Evolutionary conservation across 805 yeast genomes (phyloP).

Genomic region (Lachancea lanzarotensis): DNA sequence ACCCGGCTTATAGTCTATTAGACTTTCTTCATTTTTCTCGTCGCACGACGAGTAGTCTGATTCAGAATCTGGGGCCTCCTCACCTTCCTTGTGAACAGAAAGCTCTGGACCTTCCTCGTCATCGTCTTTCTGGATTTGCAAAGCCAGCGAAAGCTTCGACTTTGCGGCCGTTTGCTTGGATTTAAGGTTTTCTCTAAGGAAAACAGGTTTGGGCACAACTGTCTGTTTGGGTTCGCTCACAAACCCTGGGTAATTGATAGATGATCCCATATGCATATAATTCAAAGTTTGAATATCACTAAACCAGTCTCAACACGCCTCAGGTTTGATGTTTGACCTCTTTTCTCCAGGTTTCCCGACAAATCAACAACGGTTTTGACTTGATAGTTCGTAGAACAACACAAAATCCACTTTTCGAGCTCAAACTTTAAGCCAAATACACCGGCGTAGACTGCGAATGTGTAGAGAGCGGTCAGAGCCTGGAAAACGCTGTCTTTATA

Average conservation of each 20-base stretch:
- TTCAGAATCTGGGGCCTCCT: conserved; percentile 27
- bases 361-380: background rate
- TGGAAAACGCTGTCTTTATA: too few species aligned
- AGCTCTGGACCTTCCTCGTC: conserved; percentile 1
- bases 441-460: too few species aligned
- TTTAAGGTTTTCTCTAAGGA: conserved; percentile 9
- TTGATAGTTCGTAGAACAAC: background rate
- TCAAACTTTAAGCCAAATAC: background rate
- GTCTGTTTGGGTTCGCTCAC: conserved; percentile 10
- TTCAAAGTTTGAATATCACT: background rate
- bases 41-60: conserved; percentile 35
- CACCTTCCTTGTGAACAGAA: conserved; percentile 9
- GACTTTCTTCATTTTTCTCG: conserved; percentile 70
- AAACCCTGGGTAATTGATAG: conserved; percentile 18
- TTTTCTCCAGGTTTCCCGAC: background rate
- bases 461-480: too few species aligned
- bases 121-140: conserved; percentile 12
- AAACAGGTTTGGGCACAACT: conserved; percentile 4
- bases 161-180: conserved; percentile 8
- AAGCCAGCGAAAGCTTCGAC: conserved; percentile 26
- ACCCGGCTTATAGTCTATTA: conserved; percentile 79
- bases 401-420: background rate
- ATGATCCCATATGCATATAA: conserved; percentile 13
- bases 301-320: background rate
- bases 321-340: too few species aligned